Evolutionary conservation across 257 asterid genomes (phyloP), one percentile per base, ranked within the genome.

Genomic region (Nicotiana paniculata): DNA sequence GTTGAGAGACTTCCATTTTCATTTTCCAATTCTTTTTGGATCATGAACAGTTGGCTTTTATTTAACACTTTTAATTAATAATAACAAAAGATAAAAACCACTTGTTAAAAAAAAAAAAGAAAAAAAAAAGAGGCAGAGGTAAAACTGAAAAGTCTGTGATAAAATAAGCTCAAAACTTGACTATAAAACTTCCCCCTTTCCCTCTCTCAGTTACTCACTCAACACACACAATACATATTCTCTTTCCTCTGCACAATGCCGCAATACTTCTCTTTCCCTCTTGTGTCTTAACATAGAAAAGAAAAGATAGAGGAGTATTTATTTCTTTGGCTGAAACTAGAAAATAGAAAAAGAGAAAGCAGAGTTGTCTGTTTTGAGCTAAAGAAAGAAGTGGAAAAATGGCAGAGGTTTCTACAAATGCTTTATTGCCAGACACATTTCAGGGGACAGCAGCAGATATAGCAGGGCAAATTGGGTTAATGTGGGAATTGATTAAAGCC

Each of bases 401-500:
- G 82, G 4, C 74, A 58, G 61, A 79, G 70, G 55, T 79, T 79
- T 61, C 82, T 6, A 64, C 82, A 58, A 79, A 61, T 79, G 74
- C 74, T 15, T 32, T 79, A 17, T 21, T 61, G 15, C 70, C 35
- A 35, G 82, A 33, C 4, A 15, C 35, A 35, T 79, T 37, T 79
- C 70, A 94, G 78, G 95, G 96, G 9, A 85, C 93, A 82, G 75
- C 93, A 5, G 62, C 83, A 6, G 93, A 92, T 83, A 82, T 92
- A 4, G 88, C 91, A 28, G 92, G 95, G 32, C 92, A 91, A 85
- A 79, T 96, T 5, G 93, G 97, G 33, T 66, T 92, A 39, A 76
- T 94, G n/a, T 96, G 99, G 99, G 97, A 95, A 85, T 88, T 93
- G 2, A 84, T 96, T 13, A 94, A 88, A 32, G 91, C 90, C 69